Base-by-base conservation (phyloP, 2,329 filamentous ascomycete species). In the Thelonectria discophora region DNA sequence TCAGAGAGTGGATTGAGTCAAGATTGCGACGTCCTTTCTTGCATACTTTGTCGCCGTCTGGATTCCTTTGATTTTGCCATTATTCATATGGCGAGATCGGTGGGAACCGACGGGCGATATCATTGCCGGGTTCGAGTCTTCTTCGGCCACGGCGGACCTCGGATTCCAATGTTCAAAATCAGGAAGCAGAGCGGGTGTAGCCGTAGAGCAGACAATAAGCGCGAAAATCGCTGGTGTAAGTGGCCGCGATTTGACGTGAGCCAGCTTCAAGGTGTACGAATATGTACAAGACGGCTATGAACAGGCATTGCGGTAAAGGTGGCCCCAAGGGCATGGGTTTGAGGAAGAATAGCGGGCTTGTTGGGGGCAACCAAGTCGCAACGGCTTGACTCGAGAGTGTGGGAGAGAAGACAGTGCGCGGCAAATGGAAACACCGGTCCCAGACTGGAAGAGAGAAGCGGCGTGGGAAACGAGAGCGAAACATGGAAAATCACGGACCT, bases 1-100 rank as follows among this genome's bases (percentile, higher is more conserved):
- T 52, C 57, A 40, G 60, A 62, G 63, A 69, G 68, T 69, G 68
- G 66, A 49, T 60, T 57, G 58, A 53, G 52, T 48, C 27, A 58
- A 60, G 49, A 59, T 65, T 68, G 57, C 55, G 58, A 56, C 39
- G 54, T 24, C 48, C 54, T 48, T 61, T 58, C 34, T n/a, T n/a
- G 17, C 37, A 40, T 13, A n/a, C 6, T 40, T 13, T 46, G 18
- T 27, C 15, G 18, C 20, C 30, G 27, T 21, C 15, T 56, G 40
- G 42, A 59, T 34, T 55, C 45, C n/a, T 62, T 57, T 47, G 32
- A 57, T 54, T 55, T 47, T 34, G 30, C 27, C 18, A 30, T 58
- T 7, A 43, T 49, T 42, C 27, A 52, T 60, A 50, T 49, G 50
- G 43, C 48, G 18, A 46, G 27, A 3, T 5, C 13, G 54, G 27